phyloP scores from a whole-genome alignment of 2,329 filamentous ascomycete species.

The Ophioceras dolichostomum region DNA sequence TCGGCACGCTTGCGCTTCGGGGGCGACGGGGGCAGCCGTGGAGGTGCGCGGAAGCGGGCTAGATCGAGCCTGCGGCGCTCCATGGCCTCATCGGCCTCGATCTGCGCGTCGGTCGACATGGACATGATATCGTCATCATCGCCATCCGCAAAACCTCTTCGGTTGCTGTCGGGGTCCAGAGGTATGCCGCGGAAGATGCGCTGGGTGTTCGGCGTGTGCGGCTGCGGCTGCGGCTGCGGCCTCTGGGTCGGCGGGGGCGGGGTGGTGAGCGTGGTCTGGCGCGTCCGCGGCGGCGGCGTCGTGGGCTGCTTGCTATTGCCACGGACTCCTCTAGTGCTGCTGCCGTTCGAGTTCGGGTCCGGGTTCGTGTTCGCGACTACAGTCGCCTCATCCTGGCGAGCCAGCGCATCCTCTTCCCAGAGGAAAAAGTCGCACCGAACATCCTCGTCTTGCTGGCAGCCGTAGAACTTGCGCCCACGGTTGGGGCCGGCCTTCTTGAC shows the following conservation, averaged over 20 bases:
- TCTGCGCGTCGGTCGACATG: conserved; percentile 1
- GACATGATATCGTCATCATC: neutral
- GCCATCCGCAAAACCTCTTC: too few relatives aligned
- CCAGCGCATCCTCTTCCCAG: conserved; percentile 25
- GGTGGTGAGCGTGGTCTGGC: conserved; percentile 1
- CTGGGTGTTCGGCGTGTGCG: neutral
- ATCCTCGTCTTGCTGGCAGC: conserved; percentile 19
- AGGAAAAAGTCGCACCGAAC: conserved; percentile 30
- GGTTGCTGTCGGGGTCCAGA: neutral
- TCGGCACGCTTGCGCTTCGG: conserved; percentile 2
- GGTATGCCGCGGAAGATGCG: neutral
- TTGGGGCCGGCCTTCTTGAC: conserved; percentile 25
- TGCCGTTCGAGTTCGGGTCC: too few relatives aligned
- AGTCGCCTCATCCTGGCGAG: conserved; percentile 13
- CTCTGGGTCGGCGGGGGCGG: neutral
- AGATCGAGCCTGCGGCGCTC: too few relatives aligned
- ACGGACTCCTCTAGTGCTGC: too few relatives aligned
- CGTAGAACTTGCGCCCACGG: conserved; percentile 28
- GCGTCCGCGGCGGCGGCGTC: conserved; percentile 1
- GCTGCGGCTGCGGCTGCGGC: neutral
- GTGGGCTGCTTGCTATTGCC: neutral
- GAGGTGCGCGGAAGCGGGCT: too few relatives aligned
- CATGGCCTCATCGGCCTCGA: conserved; percentile 1
- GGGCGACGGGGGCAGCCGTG: neutral
- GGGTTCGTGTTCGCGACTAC: too few relatives aligned